Percentiles rank a stretch among this genome's conserved stretches.
Conservation (phyloP, 2,329 filamentous ascomycete genomes). For the Sclerotinia subarctica region DNA sequence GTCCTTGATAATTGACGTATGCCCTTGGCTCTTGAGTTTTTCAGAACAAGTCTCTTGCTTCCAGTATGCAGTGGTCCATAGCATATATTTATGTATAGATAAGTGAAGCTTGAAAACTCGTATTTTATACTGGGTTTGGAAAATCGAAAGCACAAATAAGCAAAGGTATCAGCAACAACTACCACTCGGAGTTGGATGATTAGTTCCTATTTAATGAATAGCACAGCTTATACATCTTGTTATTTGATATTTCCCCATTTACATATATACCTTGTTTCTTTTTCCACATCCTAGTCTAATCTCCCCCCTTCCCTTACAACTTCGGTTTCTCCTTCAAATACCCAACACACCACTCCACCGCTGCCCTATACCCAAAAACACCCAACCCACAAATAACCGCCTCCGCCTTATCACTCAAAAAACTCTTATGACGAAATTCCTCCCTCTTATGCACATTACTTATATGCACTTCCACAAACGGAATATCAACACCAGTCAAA, state of each 20-base stretch:
- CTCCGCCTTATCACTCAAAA: constrained; percentile 71
- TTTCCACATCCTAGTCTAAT: not conserved
- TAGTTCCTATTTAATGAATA: not conserved
- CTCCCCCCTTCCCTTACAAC: not conserved
- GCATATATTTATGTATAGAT: not conserved
- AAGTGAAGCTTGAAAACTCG: not conserved
- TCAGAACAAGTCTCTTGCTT: too few species aligned
- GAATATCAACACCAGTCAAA: constrained; percentile 63
- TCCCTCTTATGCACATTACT: constrained; percentile 72
- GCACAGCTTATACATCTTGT: accelerated
- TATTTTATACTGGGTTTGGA: not conserved
- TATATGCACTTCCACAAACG: constrained; percentile 76
- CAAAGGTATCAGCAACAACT: not conserved
- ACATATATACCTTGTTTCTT: not conserved
- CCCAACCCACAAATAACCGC: constrained; percentile 71
- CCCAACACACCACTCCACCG: constrained; percentile 51
- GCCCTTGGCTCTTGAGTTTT: not conserved
- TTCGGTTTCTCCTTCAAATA: constrained; percentile 45
- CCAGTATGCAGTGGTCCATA: not conserved
- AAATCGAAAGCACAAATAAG: too few species aligned
- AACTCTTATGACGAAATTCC: constrained; percentile 65
- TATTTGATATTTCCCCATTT: too few species aligned
- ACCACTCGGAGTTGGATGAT: not conserved
- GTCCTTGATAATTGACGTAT: not conserved
- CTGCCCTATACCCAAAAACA: constrained; percentile 58